Conservation (phyloP, 2,329 filamentous ascomycete species). For the Emmonsia crescens region DNA sequence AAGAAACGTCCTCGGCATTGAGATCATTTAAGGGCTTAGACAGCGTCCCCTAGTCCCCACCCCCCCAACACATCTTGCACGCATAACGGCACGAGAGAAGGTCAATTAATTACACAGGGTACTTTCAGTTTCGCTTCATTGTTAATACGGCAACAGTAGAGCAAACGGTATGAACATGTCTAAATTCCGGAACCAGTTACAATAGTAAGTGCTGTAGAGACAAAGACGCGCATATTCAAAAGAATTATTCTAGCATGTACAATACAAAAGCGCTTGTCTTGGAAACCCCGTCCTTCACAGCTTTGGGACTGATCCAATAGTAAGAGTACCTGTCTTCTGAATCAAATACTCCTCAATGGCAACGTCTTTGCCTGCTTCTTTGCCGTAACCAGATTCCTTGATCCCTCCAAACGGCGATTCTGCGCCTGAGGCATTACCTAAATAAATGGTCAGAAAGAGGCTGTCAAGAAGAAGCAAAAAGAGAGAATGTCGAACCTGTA, state of each 20-base stretch:
- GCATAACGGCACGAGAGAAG: too few species aligned
- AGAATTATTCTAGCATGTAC: neutral
- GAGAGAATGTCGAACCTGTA: slow-evolving; percentile 19
- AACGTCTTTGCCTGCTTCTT: slow-evolving; percentile 36
- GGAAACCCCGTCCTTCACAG: neutral
- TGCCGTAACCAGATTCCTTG: neutral
- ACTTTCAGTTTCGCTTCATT: too few species aligned
- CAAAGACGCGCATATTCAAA: neutral
- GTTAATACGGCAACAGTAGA: too few species aligned
- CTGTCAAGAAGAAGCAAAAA: neutral
- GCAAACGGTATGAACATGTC: neutral
- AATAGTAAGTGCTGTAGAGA: neutral
- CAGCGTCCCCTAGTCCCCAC: too few species aligned
- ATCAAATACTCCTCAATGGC: slow-evolving; percentile 53
- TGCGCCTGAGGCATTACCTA: neutral
- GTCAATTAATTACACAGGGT: too few species aligned
- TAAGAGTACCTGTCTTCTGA: slow-evolving; percentile 55
- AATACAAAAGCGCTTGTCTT: neutral
- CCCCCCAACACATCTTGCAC: too few species aligned
- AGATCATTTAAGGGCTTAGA: too few species aligned
- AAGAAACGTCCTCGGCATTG: too few species aligned
- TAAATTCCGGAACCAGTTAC: neutral
- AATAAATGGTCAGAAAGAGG: neutral
- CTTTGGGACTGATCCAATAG: slow-evolving; percentile 32
- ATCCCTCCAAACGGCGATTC: slow-evolving; percentile 2